phyloP scores from a whole-genome alignment of 192 early-diverging fungal species.

The Entrophospora sp. region DNA sequence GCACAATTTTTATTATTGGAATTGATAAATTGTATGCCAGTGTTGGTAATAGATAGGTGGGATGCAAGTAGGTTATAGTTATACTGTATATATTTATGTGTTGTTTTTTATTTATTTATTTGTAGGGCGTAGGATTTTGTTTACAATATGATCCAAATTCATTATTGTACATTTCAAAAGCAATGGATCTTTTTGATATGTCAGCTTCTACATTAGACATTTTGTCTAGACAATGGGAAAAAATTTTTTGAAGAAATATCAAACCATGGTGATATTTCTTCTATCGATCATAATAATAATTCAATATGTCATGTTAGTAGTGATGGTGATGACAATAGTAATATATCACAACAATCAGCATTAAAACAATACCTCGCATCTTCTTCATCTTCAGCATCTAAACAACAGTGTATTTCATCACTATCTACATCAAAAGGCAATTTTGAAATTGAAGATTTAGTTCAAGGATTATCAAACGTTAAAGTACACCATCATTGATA shows the following conservation, averaged over 20 bases:
- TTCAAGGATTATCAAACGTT: conserved; percentile 60
- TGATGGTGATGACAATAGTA: too few relatives aligned
- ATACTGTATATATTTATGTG: conserved; percentile 20
- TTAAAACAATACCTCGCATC: conserved; percentile 7
- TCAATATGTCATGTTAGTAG: conserved; percentile 12
- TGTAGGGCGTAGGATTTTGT: conserved; percentile 82
- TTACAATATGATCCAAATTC: conserved; percentile 92
- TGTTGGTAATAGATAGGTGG: conserved; percentile 92
- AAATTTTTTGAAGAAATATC: conserved; percentile 26
- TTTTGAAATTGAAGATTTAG: conserved; percentile 46
- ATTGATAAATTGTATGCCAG: conserved; percentile 77
- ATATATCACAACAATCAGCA: too few relatives aligned
- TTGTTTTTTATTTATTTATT: not conserved
- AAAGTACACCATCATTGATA: conserved; percentile 77
- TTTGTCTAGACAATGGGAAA: conserved; percentile 31
- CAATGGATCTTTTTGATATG: conserved; percentile 99
- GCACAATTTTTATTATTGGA: conserved; percentile 80
- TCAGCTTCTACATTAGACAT: conserved; percentile 42
- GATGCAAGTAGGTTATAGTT: conserved; percentile 27
- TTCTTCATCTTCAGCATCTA: not conserved
- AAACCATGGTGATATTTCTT: conserved; percentile 21
- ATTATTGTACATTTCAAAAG: conserved; percentile 86
- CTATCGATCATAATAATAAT: too few relatives aligned
- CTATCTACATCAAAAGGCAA: not conserved
- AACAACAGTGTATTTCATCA: conserved; percentile 9